Conservation (phyloP, 2,329 filamentous ascomycete genomes). For the Teratosphaeria nubilosa region DNA sequence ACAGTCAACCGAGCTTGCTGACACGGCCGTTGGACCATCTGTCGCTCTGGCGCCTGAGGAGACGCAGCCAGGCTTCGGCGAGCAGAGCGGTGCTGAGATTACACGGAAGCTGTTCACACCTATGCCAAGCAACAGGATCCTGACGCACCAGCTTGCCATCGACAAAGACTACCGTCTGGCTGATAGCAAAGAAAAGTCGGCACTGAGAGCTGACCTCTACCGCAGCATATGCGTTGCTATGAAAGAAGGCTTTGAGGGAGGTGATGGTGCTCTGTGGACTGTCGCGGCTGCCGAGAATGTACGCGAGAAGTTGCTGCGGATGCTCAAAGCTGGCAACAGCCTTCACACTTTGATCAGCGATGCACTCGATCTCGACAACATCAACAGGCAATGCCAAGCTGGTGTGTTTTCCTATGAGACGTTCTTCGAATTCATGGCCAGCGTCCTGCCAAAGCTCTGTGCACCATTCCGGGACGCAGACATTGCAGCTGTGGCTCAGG, state of each 20-base stretch:
- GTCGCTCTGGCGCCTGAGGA: constrained; percentile 1
- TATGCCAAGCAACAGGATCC: constrained; percentile 61
- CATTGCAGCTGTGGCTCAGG: constrained; percentile 57
- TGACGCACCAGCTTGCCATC: constrained; percentile 71
- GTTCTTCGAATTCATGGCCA: constrained; percentile 68
- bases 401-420: constrained; percentile 72
- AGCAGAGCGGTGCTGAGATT: constrained; percentile 30
- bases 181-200: constrained; percentile 44
- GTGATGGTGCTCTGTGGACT: constrained; percentile 58
- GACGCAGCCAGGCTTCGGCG: not conserved
- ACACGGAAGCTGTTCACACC: constrained; percentile 43
- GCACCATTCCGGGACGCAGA: constrained; percentile 71
- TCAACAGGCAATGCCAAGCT: constrained; percentile 56
- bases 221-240: constrained; percentile 52
- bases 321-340: constrained; percentile 60
- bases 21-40: constrained; percentile 7
- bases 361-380: constrained; percentile 62
- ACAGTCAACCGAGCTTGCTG: not conserved
- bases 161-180: constrained; percentile 65
- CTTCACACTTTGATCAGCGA: constrained; percentile 68
- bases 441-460: constrained; percentile 67
- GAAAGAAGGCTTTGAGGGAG: constrained; percentile 51
- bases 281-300: constrained; percentile 62
- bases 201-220: constrained; percentile 49
- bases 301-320: constrained; percentile 59